Base-by-base conservation (phyloP, 306 rosid species). In the Nissolia schottii region DNA sequence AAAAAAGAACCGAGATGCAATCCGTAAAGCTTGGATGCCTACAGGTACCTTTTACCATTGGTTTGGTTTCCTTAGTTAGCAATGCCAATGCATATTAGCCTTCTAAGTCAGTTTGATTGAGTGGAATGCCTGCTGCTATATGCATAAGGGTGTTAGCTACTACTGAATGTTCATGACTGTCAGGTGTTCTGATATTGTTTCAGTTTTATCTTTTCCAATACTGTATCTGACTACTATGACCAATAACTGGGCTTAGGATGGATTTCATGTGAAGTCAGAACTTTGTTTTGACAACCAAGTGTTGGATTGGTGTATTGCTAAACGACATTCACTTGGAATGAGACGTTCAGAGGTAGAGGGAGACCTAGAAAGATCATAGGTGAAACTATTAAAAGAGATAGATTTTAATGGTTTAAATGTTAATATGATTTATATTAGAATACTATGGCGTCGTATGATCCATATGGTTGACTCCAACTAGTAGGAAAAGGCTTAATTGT, bases 21-120 rank as follows among this genome's bases (percentile, higher is more conserved):
- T 89, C 58, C 88, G 96, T 16, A 87, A 81, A 85, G 90, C 90
- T 18, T 89, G 96, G 96, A 81, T 87, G 92, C 92, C 88, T 37
- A 77, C 84, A 34, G 96, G 96, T 89, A 71, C 37, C 27, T 14
- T 66, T 69, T 75, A n/a, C 34, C 53, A 40, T 60, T 66, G 66
- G 48, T 37, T 75, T 70, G 49, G 13, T 16, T 75, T 60, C 61
- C 59, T 57, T 65, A n/a, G n/a, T n/a, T 32, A 13, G 25, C 23
- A 16, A 18, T 49, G 60, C 10, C 12, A 29, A 59, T 77, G 43
- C 31, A n/a, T 58, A 15, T 35, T 69, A 40, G 43, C 9, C 20
- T 16, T 62, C 57, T 29, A 46, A 14, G 40, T 54, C 53, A 53
- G 38, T 64, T 43, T 66, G 46, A 46, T 68, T 54, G 64, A 35